Evolutionary conservation across 2,329 filamentous ascomycete genomes (phyloP).

Genomic region (Fusarium ambrosium): DNA sequence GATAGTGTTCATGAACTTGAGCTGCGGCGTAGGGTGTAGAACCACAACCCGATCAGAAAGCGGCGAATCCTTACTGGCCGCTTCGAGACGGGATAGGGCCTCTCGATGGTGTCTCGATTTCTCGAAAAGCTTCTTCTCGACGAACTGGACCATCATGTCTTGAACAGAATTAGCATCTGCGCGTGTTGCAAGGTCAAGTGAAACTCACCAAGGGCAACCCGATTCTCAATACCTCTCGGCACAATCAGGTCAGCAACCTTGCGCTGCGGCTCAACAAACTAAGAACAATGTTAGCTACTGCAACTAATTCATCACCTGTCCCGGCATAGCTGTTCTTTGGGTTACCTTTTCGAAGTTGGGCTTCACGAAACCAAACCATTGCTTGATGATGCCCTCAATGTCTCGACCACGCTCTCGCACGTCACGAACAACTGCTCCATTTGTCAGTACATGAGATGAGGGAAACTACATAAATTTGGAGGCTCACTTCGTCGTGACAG

Average conservation of each 20-base stretch:
- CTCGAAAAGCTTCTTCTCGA: constrained; percentile 85
- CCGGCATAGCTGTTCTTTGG: background rate
- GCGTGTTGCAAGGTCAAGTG: background rate
- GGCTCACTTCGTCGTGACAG: constrained; percentile 85
- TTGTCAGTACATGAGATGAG: constrained; percentile 13
- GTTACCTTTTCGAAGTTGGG: constrained; percentile 88
- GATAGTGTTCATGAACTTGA: constrained; percentile 90
- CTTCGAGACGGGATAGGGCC: constrained; percentile 81
- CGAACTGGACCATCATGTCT: constrained; percentile 95
- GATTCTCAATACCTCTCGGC: constrained; percentile 93
- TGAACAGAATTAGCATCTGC: constrained; percentile 18
- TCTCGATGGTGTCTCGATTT: constrained; percentile 88
- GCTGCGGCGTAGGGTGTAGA: constrained; percentile 82
- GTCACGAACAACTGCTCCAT: constrained; percentile 79
- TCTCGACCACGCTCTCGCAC: constrained; percentile 90
- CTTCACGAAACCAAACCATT: constrained; percentile 97
- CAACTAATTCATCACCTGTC: background rate
- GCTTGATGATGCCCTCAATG: constrained; percentile 95
- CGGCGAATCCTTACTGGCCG: constrained; percentile 77
- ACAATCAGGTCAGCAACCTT: constrained; percentile 96
- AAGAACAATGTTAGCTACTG: constrained; percentile 23
- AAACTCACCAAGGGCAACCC: constrained; percentile 82
- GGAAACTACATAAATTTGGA: background rate
- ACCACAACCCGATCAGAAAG: constrained; percentile 82
- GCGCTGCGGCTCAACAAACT: constrained; percentile 91